Percentiles rank a stretch among this genome's conserved stretches.
Evolutionary conservation across 1,284 basidiomycete genomes (phyloP).

Genomic region (Sparassis latifolia): DNA sequence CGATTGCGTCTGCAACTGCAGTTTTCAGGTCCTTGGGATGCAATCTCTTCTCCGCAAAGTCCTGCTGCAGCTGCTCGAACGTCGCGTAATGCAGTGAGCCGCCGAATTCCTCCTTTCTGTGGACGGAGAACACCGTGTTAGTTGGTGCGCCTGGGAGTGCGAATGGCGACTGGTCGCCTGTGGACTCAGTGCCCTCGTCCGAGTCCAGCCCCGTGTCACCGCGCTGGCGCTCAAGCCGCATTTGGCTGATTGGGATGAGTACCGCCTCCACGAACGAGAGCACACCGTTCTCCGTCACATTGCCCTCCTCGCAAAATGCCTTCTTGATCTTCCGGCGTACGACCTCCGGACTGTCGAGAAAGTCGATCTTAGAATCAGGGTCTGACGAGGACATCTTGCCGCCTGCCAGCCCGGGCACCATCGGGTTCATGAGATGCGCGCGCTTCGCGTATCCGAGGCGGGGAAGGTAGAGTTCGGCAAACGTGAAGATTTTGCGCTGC

Average conservation of each 20-base stretch:
- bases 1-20: constrained; percentile 75
- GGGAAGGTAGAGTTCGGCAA: constrained; percentile 93
- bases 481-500: constrained; percentile 97
- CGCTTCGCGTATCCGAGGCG: constrained; percentile 92
- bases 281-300: constrained; percentile 84
- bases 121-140: constrained; percentile 80
- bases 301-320: constrained; percentile 95
- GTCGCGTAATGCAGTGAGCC: constrained; percentile 72
- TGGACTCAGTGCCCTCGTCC: constrained; percentile 35
- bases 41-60: constrained; percentile 72
- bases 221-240: constrained; percentile 54
- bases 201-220: constrained; percentile 34
- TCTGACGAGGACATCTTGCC: constrained; percentile 99
- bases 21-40: constrained; percentile 92
- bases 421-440: constrained; percentile 96
- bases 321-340: constrained; percentile 88
- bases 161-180: constrained; percentile 54
- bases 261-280: constrained; percentile 88
- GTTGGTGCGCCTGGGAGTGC: constrained; percentile 64
- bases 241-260: constrained; percentile 80
- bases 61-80: constrained; percentile 67
- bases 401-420: constrained; percentile 94
- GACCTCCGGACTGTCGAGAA: constrained; percentile 83
- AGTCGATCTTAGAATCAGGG: constrained; percentile 96
- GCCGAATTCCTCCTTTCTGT: constrained; percentile 78